These are phyloP conservation scores for Colletotrichum gloeosporioides DNA, from an alignment of 2,329 filamentous ascomycete species.

Conservation along the genomic window DNA sequence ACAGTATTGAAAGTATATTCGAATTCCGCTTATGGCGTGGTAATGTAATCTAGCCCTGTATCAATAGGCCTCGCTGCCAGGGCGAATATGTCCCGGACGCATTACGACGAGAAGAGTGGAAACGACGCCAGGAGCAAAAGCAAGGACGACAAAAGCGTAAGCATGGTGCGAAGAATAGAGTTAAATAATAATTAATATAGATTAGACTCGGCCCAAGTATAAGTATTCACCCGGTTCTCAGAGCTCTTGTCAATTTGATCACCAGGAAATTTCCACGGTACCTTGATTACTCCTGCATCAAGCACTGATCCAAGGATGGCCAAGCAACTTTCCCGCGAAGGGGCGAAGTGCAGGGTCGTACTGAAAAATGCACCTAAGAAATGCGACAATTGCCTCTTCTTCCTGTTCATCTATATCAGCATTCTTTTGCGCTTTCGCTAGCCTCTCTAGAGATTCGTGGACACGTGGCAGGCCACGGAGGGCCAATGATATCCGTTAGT, in stretches of 20 bases:
- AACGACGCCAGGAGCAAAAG: not conserved
- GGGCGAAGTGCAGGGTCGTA: not conserved
- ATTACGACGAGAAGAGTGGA: not conserved
- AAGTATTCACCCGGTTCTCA: not conserved
- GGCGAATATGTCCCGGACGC: not conserved
- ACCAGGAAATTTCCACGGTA: not conserved
- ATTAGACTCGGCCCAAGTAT: not conserved
- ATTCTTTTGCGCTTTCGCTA: not conserved
- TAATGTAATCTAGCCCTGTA: not conserved
- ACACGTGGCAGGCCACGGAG: not conserved
- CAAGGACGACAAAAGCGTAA: not conserved
- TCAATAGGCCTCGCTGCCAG: not conserved
- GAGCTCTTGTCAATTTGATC: not conserved
- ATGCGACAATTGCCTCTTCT: not conserved
- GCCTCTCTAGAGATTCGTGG: not conserved
- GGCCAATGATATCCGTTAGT: slow-evolving; percentile 19
- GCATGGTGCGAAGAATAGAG: not conserved
- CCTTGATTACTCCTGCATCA: not conserved
- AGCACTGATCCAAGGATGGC: not conserved
- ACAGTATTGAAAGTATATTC: not conserved
- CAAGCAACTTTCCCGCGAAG: not conserved
- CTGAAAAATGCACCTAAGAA: not conserved
- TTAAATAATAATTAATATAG: not conserved
- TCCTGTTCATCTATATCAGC: not conserved
- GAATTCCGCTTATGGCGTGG: not conserved